Evolutionary conservation across 2,329 filamentous ascomycete genomes (phyloP), one percentile per base, ranked within the genome.

Genomic region (Sarocladium oryzae): DNA sequence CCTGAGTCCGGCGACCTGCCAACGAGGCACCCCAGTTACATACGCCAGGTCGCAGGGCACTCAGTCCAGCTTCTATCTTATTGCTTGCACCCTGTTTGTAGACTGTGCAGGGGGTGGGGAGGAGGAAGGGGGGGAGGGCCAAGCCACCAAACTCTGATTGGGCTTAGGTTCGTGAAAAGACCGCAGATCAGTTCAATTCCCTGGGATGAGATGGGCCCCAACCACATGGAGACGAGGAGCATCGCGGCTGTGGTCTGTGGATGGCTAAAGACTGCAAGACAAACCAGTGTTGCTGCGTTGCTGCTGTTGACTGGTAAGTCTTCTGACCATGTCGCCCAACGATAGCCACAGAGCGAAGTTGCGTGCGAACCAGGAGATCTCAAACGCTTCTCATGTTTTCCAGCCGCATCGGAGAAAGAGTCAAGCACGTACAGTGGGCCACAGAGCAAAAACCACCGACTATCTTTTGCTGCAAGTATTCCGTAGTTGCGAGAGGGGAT

Each of bases 61-160:
- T 16, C 10, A 18, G 7, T 16, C 8, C 4, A 20, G 36, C 36
- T 40, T 40, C 21, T 40, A 18, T 10, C 36, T 13, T n/a, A n/a
- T n/a, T 20, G 16, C 36, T 13, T 20, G 16, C 36, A 40, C 36
- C 36, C 36, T 40, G 16, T 21, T 21, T 7, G 18, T 30, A 8
- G 35, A 7, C 7, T 9, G 40, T 16, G 37, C 21, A 20, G 40
- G 40, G 7, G 18, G 40, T 8, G 24, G 21, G 13, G 21, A n/a
- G 24, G 21, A 28, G 24, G 24, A n/a, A 7, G 40, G 23, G 24
- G 40, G 40, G 21, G n/a, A 11, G 10, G n/a, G 11, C 20, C 40
- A 45, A 45, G 40, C 40, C 40, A 45, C 40, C 21, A n/a, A 45
- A 45, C 40, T 45, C 40, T 45, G 40, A 45, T 45, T 45, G 40